Evolutionary conservation across 108 stramenopile species (phyloP).

Genomic region (Chaetoceros tenuissimus): DNA sequence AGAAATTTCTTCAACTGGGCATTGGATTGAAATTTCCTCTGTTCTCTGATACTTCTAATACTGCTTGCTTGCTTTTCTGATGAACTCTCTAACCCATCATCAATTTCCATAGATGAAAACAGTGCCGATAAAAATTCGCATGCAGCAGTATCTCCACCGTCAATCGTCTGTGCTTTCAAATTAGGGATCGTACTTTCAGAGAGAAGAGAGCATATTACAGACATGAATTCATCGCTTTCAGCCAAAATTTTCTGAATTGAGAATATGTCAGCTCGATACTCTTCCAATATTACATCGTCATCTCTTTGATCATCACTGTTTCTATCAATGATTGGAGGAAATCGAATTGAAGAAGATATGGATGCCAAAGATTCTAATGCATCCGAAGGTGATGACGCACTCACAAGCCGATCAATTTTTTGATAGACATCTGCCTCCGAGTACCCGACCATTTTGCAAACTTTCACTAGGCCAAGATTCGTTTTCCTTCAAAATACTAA

Average conservation of each 20-base stretch:
- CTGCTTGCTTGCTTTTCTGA: too few species aligned
- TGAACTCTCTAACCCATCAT: not conserved
- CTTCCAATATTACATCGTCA: not conserved
- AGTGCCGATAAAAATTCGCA: not conserved
- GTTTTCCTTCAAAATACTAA: too few species aligned
- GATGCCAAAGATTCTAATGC: not conserved
- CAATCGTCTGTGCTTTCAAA: not conserved
- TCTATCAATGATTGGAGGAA: not conserved
- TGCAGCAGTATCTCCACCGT: not conserved
- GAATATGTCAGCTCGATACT: not conserved
- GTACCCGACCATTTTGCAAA: too few species aligned
- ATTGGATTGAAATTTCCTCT: not conserved
- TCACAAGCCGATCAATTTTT: not conserved
- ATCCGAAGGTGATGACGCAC: not conserved
- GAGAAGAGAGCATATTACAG: not conserved
- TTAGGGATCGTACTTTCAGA: not conserved
- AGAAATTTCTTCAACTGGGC: not conserved
- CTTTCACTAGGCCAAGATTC: too few species aligned
- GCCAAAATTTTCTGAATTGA: not conserved
- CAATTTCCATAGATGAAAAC: not conserved
- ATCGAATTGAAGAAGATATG: not conserved
- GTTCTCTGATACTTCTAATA: not conserved
- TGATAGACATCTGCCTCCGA: not conserved
- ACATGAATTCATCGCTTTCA: not conserved
- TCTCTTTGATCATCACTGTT: not conserved